Evolutionary conservation across 2,329 filamentous ascomycete genomes (phyloP).

Genomic region (Trichoderma sp.): DNA sequence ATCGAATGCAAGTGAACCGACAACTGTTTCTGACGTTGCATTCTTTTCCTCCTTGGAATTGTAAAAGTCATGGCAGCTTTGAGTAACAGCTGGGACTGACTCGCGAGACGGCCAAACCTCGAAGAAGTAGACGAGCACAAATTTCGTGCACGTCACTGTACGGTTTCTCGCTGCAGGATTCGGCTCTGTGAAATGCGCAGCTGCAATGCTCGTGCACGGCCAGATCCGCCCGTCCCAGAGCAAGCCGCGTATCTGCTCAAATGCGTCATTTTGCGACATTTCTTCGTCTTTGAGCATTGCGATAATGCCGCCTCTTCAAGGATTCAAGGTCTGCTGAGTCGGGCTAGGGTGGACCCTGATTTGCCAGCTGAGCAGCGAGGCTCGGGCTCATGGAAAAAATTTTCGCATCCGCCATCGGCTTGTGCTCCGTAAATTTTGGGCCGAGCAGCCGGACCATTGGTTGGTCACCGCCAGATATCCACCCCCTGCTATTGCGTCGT

Average conservation of each 20-base stretch:
- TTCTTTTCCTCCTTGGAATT: neutral
- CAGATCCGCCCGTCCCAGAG: neutral
- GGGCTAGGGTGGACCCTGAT: neutral
- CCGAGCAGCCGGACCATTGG: conserved; percentile 4
- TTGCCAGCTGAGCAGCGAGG: conserved; percentile 14
- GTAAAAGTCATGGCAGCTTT: neutral
- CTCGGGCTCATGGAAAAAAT: conserved; percentile 15
- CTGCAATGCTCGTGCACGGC: neutral
- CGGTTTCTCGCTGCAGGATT: neutral
- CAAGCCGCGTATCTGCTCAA: neutral
- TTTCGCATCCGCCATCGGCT: conserved; percentile 12
- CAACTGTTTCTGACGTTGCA: neutral
- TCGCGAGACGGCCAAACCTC: neutral
- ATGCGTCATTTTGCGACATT: conserved; percentile 3
- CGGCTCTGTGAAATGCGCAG: too few relatives aligned
- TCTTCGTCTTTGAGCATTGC: neutral
- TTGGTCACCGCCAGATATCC: conserved; percentile 4
- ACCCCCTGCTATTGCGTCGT: conserved; percentile 3
- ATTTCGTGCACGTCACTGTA: neutral
- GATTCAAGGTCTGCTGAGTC: neutral
- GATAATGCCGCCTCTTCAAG: neutral
- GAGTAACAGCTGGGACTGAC: neutral
- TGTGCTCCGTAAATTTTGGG: neutral
- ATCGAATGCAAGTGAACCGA: neutral
- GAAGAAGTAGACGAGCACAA: neutral